Conservation (phyloP, 2,329 filamentous ascomycete genomes). For the Cadophora sp. region DNA sequence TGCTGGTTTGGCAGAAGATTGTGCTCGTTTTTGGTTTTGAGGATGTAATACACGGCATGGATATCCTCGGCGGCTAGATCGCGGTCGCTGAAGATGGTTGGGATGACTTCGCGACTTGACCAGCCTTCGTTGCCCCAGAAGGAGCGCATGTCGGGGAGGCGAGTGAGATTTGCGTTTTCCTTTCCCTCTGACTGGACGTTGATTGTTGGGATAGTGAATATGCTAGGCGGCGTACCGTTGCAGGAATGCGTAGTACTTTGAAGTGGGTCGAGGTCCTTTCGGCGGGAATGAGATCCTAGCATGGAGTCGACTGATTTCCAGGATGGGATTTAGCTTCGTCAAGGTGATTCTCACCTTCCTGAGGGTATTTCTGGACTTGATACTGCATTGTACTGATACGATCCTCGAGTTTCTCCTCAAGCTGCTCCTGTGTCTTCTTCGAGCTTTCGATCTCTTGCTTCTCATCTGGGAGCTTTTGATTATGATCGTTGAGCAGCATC, state of each 20-base stretch:
- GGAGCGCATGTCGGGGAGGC: neutral
- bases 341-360: too few relatives aligned
- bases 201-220: neutral
- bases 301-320: neutral
- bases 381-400: too few relatives aligned
- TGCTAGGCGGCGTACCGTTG: neutral
- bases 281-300: neutral
- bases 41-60: neutral
- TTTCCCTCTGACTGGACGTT: neutral
- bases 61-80: neutral
- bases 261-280: neutral
- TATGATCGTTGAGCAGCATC: too few relatives aligned
- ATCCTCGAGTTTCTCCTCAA: too few relatives aligned
- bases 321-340: too few relatives aligned
- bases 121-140: neutral
- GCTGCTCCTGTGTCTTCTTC: too few relatives aligned
- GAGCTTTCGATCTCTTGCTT: too few relatives aligned
- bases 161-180: neutral
- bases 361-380: too few relatives aligned
- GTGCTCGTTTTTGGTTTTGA: neutral
- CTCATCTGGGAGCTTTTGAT: too few relatives aligned
- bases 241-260: neutral
- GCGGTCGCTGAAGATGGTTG: neutral
- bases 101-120: neutral
- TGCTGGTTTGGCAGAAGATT: neutral